Evolutionary conservation across 441 rosid genomes (phyloP).

Genomic region (Gossypium lobatum): DNA sequence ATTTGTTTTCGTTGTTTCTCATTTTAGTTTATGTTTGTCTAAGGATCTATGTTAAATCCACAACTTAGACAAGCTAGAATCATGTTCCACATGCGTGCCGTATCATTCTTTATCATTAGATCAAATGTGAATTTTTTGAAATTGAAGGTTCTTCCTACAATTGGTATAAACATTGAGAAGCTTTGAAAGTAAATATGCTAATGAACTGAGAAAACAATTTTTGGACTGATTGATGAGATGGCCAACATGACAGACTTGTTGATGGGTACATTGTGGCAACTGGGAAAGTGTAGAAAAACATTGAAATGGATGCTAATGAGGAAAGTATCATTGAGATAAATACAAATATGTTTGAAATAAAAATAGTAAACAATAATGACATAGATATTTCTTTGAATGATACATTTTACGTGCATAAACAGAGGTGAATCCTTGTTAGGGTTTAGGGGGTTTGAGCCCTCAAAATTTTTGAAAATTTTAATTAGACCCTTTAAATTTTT

Average conservation of each 20-base stretch:
- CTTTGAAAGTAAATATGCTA: slow-evolving; percentile 49
- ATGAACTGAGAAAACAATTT: slow-evolving; percentile 64
- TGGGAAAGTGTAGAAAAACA: slow-evolving; percentile 27
- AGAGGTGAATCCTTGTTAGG: slow-evolving; percentile 25
- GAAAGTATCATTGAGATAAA: slow-evolving; percentile 19
- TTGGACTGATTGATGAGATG: slow-evolving; percentile 66
- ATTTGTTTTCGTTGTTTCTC: too few relatives aligned
- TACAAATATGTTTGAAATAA: slow-evolving; percentile 18
- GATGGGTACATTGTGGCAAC: slow-evolving; percentile 31
- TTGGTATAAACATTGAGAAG: slow-evolving; percentile 69
- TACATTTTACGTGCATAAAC: slow-evolving; percentile 19
- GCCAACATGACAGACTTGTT: slow-evolving; percentile 64
- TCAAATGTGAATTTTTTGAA: slow-evolving; percentile 60
- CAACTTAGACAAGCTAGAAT: too few relatives aligned
- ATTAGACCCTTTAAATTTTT: too few relatives aligned
- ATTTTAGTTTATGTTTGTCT: too few relatives aligned
- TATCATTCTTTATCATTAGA: too few relatives aligned
- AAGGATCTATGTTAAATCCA: too few relatives aligned
- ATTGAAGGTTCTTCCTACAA: slow-evolving; percentile 78
- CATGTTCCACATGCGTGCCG: too few relatives aligned
- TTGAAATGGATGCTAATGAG: slow-evolving; percentile 17
- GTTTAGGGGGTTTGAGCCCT: too few relatives aligned
- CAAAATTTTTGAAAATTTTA: too few relatives aligned
- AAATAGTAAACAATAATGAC: slow-evolving; percentile 17
- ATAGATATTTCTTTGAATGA: slow-evolving; percentile 16